Evolutionary conservation across 371 early-diverging fungal genomes (phyloP).

Genomic region (Mortierella sp.): DNA sequence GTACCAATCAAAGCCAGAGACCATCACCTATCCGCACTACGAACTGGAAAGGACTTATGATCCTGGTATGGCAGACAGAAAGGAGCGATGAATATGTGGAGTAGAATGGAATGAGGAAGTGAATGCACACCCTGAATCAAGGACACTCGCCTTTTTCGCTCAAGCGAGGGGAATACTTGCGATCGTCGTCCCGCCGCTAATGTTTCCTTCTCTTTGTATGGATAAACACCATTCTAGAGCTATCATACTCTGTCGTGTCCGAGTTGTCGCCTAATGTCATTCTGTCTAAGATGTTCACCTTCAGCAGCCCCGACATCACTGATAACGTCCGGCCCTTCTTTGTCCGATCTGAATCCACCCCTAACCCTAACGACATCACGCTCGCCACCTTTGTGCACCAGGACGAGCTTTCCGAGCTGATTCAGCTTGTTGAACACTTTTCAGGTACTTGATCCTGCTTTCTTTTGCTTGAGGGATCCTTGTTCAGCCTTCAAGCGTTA

Average conservation of each 20-base stretch:
- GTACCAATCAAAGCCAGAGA: slow-evolving; percentile 38
- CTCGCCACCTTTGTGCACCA: slow-evolving; percentile 50
- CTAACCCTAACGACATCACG: slow-evolving; percentile 49
- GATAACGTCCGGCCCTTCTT: slow-evolving; percentile 53
- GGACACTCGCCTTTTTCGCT: too few relatives aligned
- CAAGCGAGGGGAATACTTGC: too few relatives aligned
- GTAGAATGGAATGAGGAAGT: too few relatives aligned
- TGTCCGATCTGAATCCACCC: slow-evolving; percentile 38
- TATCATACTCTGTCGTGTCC: slow-evolving; percentile 44
- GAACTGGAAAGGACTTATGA: slow-evolving; percentile 51
- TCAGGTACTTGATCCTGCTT: slow-evolving; percentile 25
- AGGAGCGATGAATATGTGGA: not conserved
- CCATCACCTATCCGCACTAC: slow-evolving; percentile 35
- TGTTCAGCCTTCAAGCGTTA: too few relatives aligned
- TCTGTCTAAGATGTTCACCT: slow-evolving; percentile 54
- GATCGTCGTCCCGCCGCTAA: too few relatives aligned
- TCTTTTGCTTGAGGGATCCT: too few relatives aligned
- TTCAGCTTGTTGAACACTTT: slow-evolving; percentile 46
- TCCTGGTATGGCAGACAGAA: slow-evolving; percentile 19
- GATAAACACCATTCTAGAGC: too few relatives aligned
- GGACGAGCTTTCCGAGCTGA: slow-evolving; percentile 51
- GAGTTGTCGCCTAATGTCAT: slow-evolving; percentile 41
- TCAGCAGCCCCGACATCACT: slow-evolving; percentile 39
- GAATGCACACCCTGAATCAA: too few relatives aligned
- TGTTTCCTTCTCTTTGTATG: too few relatives aligned